A percentile compares a stretch with the other conserved stretches of the same genome.
These are phyloP conservation scores for Danielia reshetovae DNA, from an alignment of 805 yeast genomes.

Conservation along the genomic window DNA sequence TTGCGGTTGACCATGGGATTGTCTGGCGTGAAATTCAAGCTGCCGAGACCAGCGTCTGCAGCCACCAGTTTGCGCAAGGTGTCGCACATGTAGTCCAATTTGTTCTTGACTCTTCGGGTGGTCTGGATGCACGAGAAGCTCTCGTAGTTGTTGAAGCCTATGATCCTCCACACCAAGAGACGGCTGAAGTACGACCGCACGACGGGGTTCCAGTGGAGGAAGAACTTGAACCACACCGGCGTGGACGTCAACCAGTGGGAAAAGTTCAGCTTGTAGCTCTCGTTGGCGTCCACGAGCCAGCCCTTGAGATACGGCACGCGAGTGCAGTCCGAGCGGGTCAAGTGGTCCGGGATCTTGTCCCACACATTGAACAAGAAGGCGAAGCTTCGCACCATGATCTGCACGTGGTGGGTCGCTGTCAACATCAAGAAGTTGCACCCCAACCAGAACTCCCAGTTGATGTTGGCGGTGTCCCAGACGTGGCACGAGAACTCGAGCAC, in stretches of 20 bases:
- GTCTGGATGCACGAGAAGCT: slow-evolving; percentile 29
- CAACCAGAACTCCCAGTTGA: slow-evolving; percentile 81
- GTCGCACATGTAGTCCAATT: slow-evolving; percentile 25
- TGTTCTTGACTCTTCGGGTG: slow-evolving; percentile 27
- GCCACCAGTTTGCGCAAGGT: slow-evolving; percentile 4
- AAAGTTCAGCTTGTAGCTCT: slow-evolving; percentile 46
- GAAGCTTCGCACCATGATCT: slow-evolving; percentile 57
- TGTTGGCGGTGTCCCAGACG: slow-evolving; percentile 21
- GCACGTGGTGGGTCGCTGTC: slow-evolving; percentile 54
- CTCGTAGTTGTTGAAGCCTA: slow-evolving; percentile 39
- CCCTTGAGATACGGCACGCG: slow-evolving; percentile 7
- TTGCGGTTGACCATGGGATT: slow-evolving; percentile 46
- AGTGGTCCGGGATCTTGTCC: slow-evolving; percentile 55
- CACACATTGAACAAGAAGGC: slow-evolving; percentile 70
- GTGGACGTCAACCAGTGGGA: slow-evolving; percentile 52
- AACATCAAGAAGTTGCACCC: slow-evolving; percentile 55
- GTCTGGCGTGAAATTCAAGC: slow-evolving; percentile 29
- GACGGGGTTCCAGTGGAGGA: slow-evolving; percentile 79
- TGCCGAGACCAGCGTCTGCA: background rate
- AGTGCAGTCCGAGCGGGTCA: slow-evolving; percentile 9
- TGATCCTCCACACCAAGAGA: slow-evolving; percentile 63
- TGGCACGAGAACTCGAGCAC: slow-evolving; percentile 37
- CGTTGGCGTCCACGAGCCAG: slow-evolving; percentile 41
- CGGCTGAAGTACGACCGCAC: slow-evolving; percentile 67
- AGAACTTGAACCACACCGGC: slow-evolving; percentile 49